Conservation (phyloP, 148 eudicot species). For the Dysphania ambrosioides region DNA sequence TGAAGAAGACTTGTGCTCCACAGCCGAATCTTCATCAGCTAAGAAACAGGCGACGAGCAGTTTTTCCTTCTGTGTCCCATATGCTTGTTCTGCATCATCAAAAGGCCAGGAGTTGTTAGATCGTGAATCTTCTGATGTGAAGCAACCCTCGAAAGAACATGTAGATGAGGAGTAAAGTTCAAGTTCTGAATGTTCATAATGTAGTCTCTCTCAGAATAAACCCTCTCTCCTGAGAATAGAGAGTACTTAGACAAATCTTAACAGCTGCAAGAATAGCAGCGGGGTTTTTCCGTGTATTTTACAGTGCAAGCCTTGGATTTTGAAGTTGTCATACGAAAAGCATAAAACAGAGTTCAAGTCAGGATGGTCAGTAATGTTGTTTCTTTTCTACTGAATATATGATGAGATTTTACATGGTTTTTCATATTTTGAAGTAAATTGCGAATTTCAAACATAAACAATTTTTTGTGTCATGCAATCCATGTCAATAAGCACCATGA, state of each 20-base stretch:
- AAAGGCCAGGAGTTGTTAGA: constrained; percentile 24
- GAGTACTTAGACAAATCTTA: not conserved
- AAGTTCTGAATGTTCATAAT: constrained; percentile 28
- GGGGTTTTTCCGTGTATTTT: no score
- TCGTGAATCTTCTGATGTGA: constrained; percentile 43
- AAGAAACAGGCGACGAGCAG: constrained; percentile 57
- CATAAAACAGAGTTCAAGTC: constrained; percentile 1
- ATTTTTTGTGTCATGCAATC: not conserved
- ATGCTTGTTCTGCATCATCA: constrained; percentile 35
- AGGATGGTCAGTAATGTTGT: not conserved
- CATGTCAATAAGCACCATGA: not conserved
- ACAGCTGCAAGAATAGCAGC: not conserved
- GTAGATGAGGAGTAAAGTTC: constrained; percentile 34
- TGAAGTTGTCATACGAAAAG: not conserved
- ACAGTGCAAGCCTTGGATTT: not conserved
- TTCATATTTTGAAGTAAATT: not conserved
- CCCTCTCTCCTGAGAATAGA: not conserved
- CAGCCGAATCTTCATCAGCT: constrained; percentile 70
- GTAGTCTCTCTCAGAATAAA: not conserved
- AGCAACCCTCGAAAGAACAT: constrained; percentile 36
- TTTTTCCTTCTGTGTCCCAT: constrained; percentile 59
- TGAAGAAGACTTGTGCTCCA: constrained; percentile 76
- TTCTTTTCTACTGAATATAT: not conserved
- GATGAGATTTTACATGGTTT: not conserved
- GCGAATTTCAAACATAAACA: not conserved